Conservation (phyloP, 805 yeast genomes). For the Lachancea fermentati region DNA sequence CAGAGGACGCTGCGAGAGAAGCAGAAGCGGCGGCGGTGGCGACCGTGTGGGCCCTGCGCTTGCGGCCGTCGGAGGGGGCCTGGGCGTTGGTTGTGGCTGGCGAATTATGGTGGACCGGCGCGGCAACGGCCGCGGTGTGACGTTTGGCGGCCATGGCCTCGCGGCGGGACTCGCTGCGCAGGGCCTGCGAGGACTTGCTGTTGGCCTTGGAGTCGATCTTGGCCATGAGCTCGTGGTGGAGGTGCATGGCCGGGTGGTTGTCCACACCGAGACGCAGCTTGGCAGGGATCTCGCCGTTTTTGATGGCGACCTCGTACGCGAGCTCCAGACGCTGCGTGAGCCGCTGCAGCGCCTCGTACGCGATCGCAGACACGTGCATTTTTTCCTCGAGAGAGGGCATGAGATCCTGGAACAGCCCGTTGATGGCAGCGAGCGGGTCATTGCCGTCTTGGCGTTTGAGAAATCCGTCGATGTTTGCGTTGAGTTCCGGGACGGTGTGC, state of each 20-base stretch:
- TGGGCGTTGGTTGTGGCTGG: conserved; percentile 7
- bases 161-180: conserved; percentile 78
- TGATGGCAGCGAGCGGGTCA: conserved; percentile 33
- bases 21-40: conserved; percentile 10
- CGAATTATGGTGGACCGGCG: too few relatives aligned
- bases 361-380: conserved; percentile 93
- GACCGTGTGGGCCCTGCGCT: conserved; percentile 10
- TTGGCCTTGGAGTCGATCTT: conserved; percentile 23
- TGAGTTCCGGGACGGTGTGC: conserved; percentile 61
- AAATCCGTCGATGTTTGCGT: conserved; percentile 31
- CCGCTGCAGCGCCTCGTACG: conserved; percentile 67
- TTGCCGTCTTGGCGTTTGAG: conserved; percentile 21
- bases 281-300: conserved; percentile 74
- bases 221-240: conserved; percentile 34
- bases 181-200: conserved; percentile 58
- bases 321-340: conserved; percentile 71
- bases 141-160: conserved; percentile 84
- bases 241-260: conserved; percentile 83
- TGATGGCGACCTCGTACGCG: conserved; percentile 68
- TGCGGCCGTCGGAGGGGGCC: conserved; percentile 7
- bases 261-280: conserved; percentile 68
- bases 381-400: conserved; percentile 94
- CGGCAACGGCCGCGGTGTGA: conserved; percentile 7
- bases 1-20: conserved; percentile 11
- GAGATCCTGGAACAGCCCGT: conserved; percentile 50